These are phyloP conservation scores for Hymenoscyphus fructigenus DNA, from an alignment of 2,329 filamentous ascomycete species.

Conservation along the genomic window DNA sequence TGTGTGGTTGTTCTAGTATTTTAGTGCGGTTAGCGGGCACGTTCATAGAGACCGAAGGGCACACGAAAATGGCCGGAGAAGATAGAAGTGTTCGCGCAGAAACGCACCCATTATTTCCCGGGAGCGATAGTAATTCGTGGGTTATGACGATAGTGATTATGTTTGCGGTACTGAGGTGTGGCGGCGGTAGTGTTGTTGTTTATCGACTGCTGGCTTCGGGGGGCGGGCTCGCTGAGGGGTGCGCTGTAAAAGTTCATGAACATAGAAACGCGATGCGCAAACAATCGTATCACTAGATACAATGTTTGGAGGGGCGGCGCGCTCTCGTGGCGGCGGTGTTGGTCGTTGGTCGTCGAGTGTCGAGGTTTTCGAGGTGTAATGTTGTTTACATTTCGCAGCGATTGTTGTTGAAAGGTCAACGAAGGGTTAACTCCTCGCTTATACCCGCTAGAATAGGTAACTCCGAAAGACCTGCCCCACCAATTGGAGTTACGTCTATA, in stretches of 20 bases:
- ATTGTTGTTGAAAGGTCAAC: constrained; percentile 11
- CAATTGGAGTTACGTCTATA: not conserved
- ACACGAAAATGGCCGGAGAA: not conserved
- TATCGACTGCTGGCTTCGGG: constrained; percentile 15
- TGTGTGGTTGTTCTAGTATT: constrained; percentile 32
- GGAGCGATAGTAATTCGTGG: constrained; percentile 15
- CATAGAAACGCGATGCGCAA: constrained; percentile 11
- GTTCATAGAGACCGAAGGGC: not conserved
- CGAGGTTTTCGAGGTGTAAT: constrained; percentile 14
- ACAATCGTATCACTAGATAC: constrained; percentile 14
- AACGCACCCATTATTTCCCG: constrained; percentile 33
- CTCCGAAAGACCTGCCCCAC: not conserved
- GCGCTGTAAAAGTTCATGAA: not conserved
- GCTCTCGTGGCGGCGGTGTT: constrained; percentile 11
- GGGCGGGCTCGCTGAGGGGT: not conserved
- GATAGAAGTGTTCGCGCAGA: not conserved
- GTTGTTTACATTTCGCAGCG: constrained; percentile 13
- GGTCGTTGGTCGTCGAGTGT: constrained; percentile 10
- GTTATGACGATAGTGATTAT: constrained; percentile 14
- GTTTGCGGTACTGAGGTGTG: constrained; percentile 11
- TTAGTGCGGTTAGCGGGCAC: constrained; percentile 21
- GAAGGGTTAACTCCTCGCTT: not conserved
- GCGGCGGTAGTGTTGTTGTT: constrained; percentile 30
- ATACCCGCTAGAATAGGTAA: not conserved
- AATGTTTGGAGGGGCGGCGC: not conserved